Evolutionary conservation across 164 flowering plant genomes (phyloP), one percentile per base, ranked within the genome.

Genomic region (Tinospora cordifolia): DNA sequence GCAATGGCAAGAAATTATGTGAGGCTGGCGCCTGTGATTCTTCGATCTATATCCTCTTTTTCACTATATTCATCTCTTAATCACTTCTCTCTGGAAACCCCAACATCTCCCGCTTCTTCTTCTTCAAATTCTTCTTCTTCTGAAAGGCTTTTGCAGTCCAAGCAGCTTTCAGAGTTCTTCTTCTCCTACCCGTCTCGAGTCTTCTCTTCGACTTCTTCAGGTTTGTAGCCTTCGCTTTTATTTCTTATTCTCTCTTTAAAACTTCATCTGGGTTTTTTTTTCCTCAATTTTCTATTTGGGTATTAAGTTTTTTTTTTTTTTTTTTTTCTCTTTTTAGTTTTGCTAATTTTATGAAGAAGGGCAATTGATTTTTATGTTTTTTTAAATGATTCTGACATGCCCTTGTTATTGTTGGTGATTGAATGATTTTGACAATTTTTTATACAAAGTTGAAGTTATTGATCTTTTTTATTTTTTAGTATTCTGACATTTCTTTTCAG

Each of bases 401-500:
- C 58, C 58, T 49, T 4, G 15, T 49, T 17, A 9, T 17, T 49
- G 58, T 12, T 49, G n/a, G 27, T 59, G 30, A 59, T 59, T 21
- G 63, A 13, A 51, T 51, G 58, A 1, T 51, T n/a, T n/a, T n/a
- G n/a, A n/a, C n/a, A n/a, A n/a, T n/a, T n/a, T n/a, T 51, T 0
- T 13, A 10, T 51, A 21, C 4, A 51, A 21, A 51, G 15, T 4
- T 13, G 58, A 15, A 13, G 14, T 51, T 51, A 21, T 14, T 51
- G 58, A 13, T 19, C n/a, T n/a, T n/a, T n/a, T n/a, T n/a, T n/a
- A n/a, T 51, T 51, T 13, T n/a, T 59, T 11, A 17, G 63, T 27
- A 59, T 21, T 10, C 2, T 24, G 13, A 0, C 63, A 21, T 59
- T 59, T 59, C 27, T 21, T 59, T 25, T 49, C 84, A 84, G 88